Evolutionary conservation across 768 basidiomycete genomes (phyloP), one percentile per base, ranked within the genome.

Genomic region (Mycena olivaceomarginata): DNA sequence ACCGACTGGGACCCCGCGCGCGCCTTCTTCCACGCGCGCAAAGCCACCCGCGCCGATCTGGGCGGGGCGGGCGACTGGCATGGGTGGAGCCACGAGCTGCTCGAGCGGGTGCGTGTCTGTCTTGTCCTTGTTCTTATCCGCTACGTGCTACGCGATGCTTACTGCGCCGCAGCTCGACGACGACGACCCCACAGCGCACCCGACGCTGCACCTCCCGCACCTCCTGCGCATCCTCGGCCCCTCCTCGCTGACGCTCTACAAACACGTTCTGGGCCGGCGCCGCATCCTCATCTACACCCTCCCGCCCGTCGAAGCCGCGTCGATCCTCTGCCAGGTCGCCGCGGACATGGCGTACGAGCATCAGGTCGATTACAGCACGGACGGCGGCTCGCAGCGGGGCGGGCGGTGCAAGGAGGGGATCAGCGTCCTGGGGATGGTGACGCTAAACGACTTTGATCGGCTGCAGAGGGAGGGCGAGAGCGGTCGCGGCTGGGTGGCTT

Each of bases 401-500:
- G 87, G 85, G 51, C 89, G 87, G 53, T 89, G 89, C 78, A 87
- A 85, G 70, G 90, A 91, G 18, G 90, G 92, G 0, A 90, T 94
- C 71, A 91, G 87, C 75, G 94, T 96, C 2, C 89, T 97, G 4
- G 96, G 96, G 0, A 93, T 95, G 91, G 90, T 97, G 41, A 96
- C 95, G 0, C 88, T 97, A 0, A 92, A 88, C 62, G 96, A 97
- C 82, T 83, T 95, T 57, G 92, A 93, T 74, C 88, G 91, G 75
- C 82, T 97, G 69, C 85, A 90, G 70, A 83, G 85, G 20, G 94
- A 94, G 82, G 89, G 90, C 39, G 85, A 87, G 78, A 88, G 85
- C 2, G 94, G 94, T 7, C 87, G 90, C 8, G 96, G 96, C 22
- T 97, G 95, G 95, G 92, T 97, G 70, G 96, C 96, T 43, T 97